phyloP scores from a whole-genome alignment of 345 rosid genomes.

The Pelargonium nanum region DNA sequence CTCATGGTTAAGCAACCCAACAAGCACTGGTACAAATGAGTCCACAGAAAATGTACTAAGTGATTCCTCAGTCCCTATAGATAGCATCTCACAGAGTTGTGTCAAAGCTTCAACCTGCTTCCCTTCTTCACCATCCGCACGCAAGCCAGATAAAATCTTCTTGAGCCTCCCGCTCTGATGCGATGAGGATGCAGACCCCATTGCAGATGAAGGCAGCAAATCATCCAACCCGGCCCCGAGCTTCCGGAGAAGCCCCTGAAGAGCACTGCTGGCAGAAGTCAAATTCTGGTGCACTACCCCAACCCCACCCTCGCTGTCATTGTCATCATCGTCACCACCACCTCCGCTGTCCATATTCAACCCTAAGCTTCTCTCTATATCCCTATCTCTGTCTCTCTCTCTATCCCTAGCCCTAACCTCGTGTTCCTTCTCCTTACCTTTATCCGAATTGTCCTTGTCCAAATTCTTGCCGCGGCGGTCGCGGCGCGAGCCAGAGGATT shows the following conservation, averaged over 20 bases:
- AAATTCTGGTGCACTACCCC: conserved; percentile 78
- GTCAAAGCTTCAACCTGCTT: conserved; percentile 97
- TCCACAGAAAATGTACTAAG: conserved; percentile 93
- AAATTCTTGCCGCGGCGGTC: conserved; percentile 42
- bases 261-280: conserved; percentile 89
- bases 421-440: conserved; percentile 93
- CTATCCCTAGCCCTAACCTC: conserved; percentile 50
- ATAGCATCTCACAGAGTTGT: conserved; percentile 91
- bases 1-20: conserved; percentile 89
- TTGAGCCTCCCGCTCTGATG: conserved; percentile 79
- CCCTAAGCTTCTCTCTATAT: conserved; percentile 25
- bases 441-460: conserved; percentile 35
- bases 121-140: conserved; percentile 95
- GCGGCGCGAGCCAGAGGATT: conserved; percentile 68
- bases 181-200: conserved; percentile 78
- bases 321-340: conserved; percentile 62
- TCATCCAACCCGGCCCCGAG: conserved; percentile 96
- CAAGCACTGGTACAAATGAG: conserved; percentile 87
- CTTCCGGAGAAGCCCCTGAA: conserved; percentile 87
- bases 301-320: conserved; percentile 76
- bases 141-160: conserved; percentile 86
- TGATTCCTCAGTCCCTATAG: conserved; percentile 95
- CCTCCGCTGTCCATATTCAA: conserved; percentile 53
- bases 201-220: conserved; percentile 67
- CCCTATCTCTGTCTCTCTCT: conserved; percentile 27